Evolutionary conservation across 1,284 basidiomycete species (phyloP).

Genomic region (Malassezia caprae): DNA sequence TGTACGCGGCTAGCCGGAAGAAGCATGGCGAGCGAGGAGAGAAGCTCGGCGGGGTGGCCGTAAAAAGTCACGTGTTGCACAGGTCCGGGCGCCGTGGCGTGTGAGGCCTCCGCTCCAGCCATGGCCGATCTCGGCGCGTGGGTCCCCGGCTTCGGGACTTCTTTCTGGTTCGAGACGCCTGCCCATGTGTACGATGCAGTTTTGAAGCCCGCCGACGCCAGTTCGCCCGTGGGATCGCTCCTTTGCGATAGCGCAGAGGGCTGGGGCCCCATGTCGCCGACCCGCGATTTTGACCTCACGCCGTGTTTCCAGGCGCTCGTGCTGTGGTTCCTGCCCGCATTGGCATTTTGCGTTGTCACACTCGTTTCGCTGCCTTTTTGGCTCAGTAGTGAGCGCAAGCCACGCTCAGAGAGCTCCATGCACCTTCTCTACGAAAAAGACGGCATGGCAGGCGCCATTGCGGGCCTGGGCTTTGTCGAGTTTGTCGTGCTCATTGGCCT

Average conservation of each 20-base stretch:
- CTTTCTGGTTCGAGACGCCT: not conserved
- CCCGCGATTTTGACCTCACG: slow-evolving; percentile 66
- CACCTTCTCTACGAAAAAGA: slow-evolving; percentile 30
- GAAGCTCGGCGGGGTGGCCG: not conserved
- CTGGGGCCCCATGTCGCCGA: slow-evolving; percentile 58
- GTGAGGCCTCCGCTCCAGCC: not conserved
- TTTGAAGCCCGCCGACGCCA: not conserved
- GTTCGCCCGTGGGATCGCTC: not conserved
- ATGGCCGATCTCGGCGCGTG: slow-evolving; percentile 9
- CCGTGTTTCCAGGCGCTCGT: slow-evolving; percentile 67
- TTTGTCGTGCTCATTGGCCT: slow-evolving; percentile 52
- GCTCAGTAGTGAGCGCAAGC: slow-evolving; percentile 11
- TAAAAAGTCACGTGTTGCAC: not conserved
- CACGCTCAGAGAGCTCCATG: slow-evolving; percentile 23
- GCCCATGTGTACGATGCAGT: not conserved
- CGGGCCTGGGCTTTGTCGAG: slow-evolving; percentile 52
- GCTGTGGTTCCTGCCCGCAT: slow-evolving; percentile 28
- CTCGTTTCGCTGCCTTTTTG: slow-evolving; percentile 19
- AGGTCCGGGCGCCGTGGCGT: not conserved
- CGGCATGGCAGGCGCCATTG: slow-evolving; percentile 42
- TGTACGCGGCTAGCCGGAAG: not conserved
- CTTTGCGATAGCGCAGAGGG: slow-evolving; percentile 45
- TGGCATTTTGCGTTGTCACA: slow-evolving; percentile 29
- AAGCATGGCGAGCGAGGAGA: not conserved
- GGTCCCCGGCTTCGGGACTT: slow-evolving; percentile 4